Base-by-base conservation (phyloP, 768 basidiomycete species). In the Hydnomerulius pinastri region DNA sequence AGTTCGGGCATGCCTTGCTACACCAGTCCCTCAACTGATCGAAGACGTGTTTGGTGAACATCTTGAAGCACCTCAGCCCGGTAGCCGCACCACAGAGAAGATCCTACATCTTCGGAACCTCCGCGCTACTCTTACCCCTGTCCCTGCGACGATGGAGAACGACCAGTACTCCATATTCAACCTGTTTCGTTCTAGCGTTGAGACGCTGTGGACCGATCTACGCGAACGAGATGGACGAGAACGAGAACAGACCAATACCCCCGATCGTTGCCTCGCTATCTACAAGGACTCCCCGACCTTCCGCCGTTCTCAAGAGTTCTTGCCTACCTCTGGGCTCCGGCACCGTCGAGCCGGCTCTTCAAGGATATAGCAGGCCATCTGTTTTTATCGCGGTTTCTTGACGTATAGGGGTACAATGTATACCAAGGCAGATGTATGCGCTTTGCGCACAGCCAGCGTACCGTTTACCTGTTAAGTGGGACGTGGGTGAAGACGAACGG, bases 261-360 rank as follows among this genome's bases (percentile, higher is more conserved):
- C n/a, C n/a, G n/a, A 45, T 17, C 12, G 18, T 21, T 40, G 11
- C 27, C 46, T 49, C 46, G 37, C 40, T 17, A 32, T 38, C 29
- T 43, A 42, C 12, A 21, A 15, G 8, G 42, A 56, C 32, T n/a
- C 44, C 38, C 28, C 39, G 23, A 32, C 25, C 15, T 32, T 57
- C 15, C 50, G 44, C 23, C 46, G 40, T 27, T 53, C 51, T 13
- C 37, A 43, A 7, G 54, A 59, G 9, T 21, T 53, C 40, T 50
- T 50, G 23, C 43, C 56, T 2, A 28, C 23, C n/a, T 45, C 53
- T 10, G 20, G 36, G 33, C 23, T 29, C 20, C 48, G 48, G 25
- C 59, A 62, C 43, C 59, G 57, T 23, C 62, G 53, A 43, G 49
- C 40, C 9, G 53, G 54, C 17, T 56, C 59, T 36, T 65, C 54